A percentile compares a stretch with the other conserved stretches of the same genome.
Evolutionary conservation across 768 basidiomycete genomes (phyloP).

Genomic region (Leucocoprinus sp.): DNA sequence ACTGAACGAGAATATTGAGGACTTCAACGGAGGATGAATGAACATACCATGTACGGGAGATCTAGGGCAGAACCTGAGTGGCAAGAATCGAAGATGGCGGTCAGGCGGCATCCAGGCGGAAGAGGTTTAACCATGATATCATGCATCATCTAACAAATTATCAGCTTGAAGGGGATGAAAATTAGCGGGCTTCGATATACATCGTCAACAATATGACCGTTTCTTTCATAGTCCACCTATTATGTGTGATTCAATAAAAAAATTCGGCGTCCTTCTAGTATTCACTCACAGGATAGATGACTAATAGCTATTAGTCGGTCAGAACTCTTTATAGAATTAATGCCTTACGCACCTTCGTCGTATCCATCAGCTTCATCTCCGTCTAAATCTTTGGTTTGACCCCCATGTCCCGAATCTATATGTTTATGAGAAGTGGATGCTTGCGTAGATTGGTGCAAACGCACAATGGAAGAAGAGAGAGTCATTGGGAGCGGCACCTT

Average conservation of each 20-base stretch:
- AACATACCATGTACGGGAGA: conserved; percentile 56
- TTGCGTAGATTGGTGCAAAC: conserved; percentile 14
- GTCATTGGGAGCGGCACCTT: conserved; percentile 70
- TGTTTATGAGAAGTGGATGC: not conserved
- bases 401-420: conserved; percentile 88
- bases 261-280: conserved; percentile 9
- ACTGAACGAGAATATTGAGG: conserved; percentile 31
- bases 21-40: not conserved
- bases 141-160: conserved; percentile 51
- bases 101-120: conserved; percentile 83
- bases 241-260: not conserved
- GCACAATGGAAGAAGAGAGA: conserved; percentile 87
- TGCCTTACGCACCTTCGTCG: conserved; percentile 54
- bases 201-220: conserved; percentile 85
- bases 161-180: not conserved
- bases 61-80: conserved; percentile 88
- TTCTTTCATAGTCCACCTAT: conserved; percentile 41
- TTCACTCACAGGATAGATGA: conserved; percentile 80
- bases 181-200: conserved; percentile 33
- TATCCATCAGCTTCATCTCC: conserved; percentile 82
- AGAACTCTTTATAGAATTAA: not conserved
- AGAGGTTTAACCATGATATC: conserved; percentile 72
- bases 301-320: conserved; percentile 24
- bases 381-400: conserved; percentile 75
- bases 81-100: conserved; percentile 75